Evolutionary conservation across 2,329 filamentous ascomycete genomes (phyloP), one percentile per base, ranked within the genome.

Genomic region (Ceratocystis huliohia): DNA sequence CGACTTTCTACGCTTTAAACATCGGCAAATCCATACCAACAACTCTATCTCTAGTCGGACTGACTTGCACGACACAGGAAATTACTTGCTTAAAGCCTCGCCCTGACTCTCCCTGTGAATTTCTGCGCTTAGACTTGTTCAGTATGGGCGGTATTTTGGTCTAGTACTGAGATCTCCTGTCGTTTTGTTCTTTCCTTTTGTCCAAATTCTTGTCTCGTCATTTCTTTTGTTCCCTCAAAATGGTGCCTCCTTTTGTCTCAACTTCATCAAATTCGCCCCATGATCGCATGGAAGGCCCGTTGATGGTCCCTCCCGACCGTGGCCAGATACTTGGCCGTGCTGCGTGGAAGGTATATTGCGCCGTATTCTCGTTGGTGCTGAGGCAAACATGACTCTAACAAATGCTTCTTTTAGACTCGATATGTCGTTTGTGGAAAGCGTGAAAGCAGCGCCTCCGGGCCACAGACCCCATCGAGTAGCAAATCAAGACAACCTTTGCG

Each of bases 71-170:
- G 10, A 15, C 13, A 17, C 15, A 30, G 20, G 13, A 59, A n/a
- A 20, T 37, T 15, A 30, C 56, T 30, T 59, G 28, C 56, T 20
- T 8, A 22, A 33, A n/a, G n/a, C 28, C 28, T 33, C 5, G 6
- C 28, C n/a, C 56, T 41, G 15, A 30, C 28, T n/a, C 33, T 37
- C 56, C 30, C 17, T n/a, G 56, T 37, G 30, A 1, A 13, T 15
- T n/a, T 28, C 33, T 37, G 56, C 28, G 4, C 7, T 59, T 59
- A 28, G 20, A 25, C 28, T 59, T 59, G 56, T 59, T 59, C 56
- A 59, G 3, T 59, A 59, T 59, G 56, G 81, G 82, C 65, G 86
- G 83, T 73, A 87, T 97, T 70, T 86, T 88, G 76, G 91, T 97
- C 88, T 96, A 79, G 79, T 88, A 78, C 61, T 50, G 22, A 56